These are phyloP conservation scores for Psidium guajava DNA, from an alignment of 345 rosid genomes.

Conservation along the genomic window DNA sequence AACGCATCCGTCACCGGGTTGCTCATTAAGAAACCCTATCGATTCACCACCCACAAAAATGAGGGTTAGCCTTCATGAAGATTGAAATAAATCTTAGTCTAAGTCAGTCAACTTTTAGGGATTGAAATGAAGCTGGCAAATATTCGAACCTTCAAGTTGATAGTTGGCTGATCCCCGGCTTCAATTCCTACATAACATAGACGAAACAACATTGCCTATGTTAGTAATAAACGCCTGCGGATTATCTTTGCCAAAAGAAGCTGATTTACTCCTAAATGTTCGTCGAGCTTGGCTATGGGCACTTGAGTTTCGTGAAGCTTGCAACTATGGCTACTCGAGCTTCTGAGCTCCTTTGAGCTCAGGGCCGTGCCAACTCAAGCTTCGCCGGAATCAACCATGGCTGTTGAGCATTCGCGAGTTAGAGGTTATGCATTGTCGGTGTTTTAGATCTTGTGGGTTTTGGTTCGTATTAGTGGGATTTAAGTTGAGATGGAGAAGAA, in stretches of 20 bases:
- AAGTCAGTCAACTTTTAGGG: too few species aligned
- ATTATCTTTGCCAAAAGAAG: background rate
- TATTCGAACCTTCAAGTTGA: constrained; percentile 9
- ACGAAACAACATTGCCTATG: background rate
- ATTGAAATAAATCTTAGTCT: background rate
- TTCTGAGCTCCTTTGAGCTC: background rate
- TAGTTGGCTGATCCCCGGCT: background rate
- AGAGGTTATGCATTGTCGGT: background rate
- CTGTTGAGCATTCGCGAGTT: background rate
- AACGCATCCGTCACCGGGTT: constrained; percentile 6
- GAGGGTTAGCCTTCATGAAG: background rate
- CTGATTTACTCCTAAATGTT: background rate
- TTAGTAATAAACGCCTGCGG: too few species aligned
- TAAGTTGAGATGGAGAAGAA: background rate
- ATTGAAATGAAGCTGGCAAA: background rate
- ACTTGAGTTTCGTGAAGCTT: background rate
- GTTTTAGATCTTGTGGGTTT: background rate
- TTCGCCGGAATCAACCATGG: background rate
- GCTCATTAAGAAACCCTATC: constrained; percentile 7
- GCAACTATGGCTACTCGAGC: background rate
- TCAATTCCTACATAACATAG: constrained; percentile 2
- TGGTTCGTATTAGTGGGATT: background rate
- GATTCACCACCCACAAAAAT: background rate
- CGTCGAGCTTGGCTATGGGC: background rate
- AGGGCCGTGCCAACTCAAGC: background rate